Evolutionary conservation across 495 filamentous ascomycete genomes (phyloP).

Genomic region (Penicillium lividum): DNA sequence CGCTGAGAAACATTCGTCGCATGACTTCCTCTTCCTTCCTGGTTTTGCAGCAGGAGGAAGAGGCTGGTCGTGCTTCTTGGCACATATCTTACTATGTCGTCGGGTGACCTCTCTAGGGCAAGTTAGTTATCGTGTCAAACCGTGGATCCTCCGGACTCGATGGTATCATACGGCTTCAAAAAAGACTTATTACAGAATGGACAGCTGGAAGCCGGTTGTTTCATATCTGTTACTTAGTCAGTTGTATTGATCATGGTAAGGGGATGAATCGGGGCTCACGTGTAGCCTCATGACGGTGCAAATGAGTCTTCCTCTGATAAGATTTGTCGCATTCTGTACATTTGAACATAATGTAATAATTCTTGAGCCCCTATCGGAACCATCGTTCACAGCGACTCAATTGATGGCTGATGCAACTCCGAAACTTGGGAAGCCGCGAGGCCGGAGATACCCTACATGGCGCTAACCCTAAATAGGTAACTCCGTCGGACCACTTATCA

Average conservation of each 20-base stretch:
- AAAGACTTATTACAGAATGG: conserved; percentile 42
- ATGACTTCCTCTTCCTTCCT: conserved; percentile 39
- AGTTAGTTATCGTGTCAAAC: not conserved
- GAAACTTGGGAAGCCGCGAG: not conserved
- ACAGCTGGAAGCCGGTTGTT: conserved; percentile 29
- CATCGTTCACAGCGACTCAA: not conserved
- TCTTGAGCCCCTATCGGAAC: not conserved
- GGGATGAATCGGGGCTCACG: conserved; percentile 20
- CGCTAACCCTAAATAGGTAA: conserved; percentile 2
- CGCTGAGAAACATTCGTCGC: conserved; percentile 33
- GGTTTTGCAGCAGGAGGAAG: conserved; percentile 31
- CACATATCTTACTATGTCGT: conserved; percentile 38
- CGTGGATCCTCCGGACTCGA: not conserved
- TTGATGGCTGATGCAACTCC: conserved; percentile 1
- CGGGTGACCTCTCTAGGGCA: conserved; percentile 36
- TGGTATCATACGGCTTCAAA: conserved; percentile 29
- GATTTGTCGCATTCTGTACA: conserved; percentile 35
- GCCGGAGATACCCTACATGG: not conserved
- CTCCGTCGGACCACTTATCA: not conserved
- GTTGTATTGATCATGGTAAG: not conserved
- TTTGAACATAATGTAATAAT: conserved; percentile 28
- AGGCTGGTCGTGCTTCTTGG: conserved; percentile 38
- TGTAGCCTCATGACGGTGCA: conserved; percentile 35
- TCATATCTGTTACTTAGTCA: conserved; percentile 32
- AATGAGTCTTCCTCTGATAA: conserved; percentile 35